Percentiles rank a stretch among this genome's conserved stretches.
Conservation (phyloP, 2,329 filamentous ascomycete genomes). For the Corinectria fuckeliana region DNA sequence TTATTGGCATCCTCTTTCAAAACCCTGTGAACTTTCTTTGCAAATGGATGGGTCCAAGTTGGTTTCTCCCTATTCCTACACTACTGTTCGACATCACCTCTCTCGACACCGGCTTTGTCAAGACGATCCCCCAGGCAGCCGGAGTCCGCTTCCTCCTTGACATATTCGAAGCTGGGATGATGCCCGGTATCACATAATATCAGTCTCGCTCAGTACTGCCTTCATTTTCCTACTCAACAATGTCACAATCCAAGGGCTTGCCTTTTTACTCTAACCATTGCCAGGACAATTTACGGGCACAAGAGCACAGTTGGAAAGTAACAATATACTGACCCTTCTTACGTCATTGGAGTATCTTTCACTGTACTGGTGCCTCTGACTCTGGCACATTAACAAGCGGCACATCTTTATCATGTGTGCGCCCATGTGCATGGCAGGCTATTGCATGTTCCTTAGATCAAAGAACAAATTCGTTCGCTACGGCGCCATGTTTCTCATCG, state of each 20-base stretch:
- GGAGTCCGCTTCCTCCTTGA: slow-evolving; percentile 66
- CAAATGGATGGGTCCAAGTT: slow-evolving; percentile 69
- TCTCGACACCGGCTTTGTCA: slow-evolving; percentile 65
- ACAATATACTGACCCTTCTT: slow-evolving; percentile 74
- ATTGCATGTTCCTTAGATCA: slow-evolving; percentile 72
- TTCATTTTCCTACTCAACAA: slow-evolving; percentile 69
- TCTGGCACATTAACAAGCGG: slow-evolving; percentile 64
- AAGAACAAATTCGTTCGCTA: slow-evolving; percentile 62
- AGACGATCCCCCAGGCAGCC: slow-evolving; percentile 51
- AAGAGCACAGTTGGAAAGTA: slow-evolving; percentile 64
- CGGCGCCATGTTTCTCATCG: slow-evolving; percentile 73
- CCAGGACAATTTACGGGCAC: slow-evolving; percentile 55
- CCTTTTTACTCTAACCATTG: slow-evolving; percentile 76
- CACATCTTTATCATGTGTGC: slow-evolving; percentile 64
- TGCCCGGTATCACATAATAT: slow-evolving; percentile 70
- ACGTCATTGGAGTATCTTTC: slow-evolving; percentile 72
- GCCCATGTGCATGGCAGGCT: slow-evolving; percentile 71
- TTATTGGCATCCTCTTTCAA: slow-evolving; percentile 59
- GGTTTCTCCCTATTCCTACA: slow-evolving; percentile 64
- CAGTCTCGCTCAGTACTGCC: slow-evolving; percentile 57
- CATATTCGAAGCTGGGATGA: slow-evolving; percentile 68
- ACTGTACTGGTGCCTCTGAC: slow-evolving; percentile 66
- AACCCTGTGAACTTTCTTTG: slow-evolving; percentile 67
- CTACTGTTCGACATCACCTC: slow-evolving; percentile 64
- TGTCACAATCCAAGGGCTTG: slow-evolving; percentile 74